These are phyloP conservation scores for Pulicaria dysenterica DNA, from an alignment of 129 eudicot genomes.

Conservation along the genomic window DNA sequence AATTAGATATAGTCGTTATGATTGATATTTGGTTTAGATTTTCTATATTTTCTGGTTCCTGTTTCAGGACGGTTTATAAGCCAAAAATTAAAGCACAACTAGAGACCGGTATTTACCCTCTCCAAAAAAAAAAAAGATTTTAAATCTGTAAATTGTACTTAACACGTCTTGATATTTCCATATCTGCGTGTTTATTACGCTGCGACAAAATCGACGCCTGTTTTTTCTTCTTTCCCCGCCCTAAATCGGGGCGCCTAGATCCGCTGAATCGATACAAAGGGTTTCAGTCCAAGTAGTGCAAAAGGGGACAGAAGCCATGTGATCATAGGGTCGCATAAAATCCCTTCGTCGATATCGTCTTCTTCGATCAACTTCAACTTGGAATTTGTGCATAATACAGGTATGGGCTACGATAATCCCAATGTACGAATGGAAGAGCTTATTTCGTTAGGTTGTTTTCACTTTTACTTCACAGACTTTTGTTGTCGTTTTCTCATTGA, in stretches of 20 bases:
- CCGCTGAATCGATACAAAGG: constrained; percentile 16
- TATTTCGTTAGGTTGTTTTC: constrained; percentile 10
- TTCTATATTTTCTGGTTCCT: too few species aligned
- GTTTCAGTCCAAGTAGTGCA: not conserved
- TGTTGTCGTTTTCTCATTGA: not conserved
- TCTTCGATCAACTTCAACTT: constrained; percentile 14
- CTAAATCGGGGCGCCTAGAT: constrained; percentile 27
- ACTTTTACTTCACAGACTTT: not conserved
- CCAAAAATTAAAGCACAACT: too few species aligned
- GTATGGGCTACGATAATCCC: constrained; percentile 13
- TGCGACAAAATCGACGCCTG: constrained; percentile 9
- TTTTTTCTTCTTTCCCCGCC: not conserved
- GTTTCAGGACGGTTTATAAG: too few species aligned
- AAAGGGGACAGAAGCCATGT: not conserved
- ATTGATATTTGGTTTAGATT: too few species aligned
- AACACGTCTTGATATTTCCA: too few species aligned
- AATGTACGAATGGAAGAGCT: not conserved
- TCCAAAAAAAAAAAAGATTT: too few species aligned
- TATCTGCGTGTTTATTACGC: not conserved
- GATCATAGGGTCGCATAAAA: not conserved
- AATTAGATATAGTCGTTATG: too few species aligned
- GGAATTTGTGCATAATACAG: constrained; percentile 3
- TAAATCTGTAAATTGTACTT: too few species aligned
- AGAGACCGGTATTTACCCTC: too few species aligned
- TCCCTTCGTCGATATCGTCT: not conserved